A percentile compares a stretch with the other conserved stretches of the same genome.
phyloP scores from a whole-genome alignment of 192 early-diverging fungal genomes.

The Helicostylum pulchrum region DNA sequence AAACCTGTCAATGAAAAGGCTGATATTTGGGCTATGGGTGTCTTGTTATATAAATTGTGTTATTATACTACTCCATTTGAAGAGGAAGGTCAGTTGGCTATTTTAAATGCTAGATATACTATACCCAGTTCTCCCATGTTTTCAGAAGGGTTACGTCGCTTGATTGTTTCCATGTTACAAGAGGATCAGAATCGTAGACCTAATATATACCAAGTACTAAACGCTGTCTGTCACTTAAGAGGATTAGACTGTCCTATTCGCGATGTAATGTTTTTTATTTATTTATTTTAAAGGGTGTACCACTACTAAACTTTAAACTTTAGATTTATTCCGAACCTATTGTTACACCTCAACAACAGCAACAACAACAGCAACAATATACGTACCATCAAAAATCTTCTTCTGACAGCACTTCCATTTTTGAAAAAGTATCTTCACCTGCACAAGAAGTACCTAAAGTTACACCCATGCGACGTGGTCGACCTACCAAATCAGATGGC shows the following conservation, averaged over 20 bases:
- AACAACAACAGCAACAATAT: slow-evolving; percentile 25
- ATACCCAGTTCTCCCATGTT: slow-evolving; percentile 76
- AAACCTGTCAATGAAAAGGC: slow-evolving; percentile 83
- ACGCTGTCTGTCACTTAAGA: slow-evolving; percentile 59
- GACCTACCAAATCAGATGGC: slow-evolving; percentile 57
- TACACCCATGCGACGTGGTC: slow-evolving; percentile 87
- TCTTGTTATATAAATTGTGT: slow-evolving; percentile 93
- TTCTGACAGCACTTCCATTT: slow-evolving; percentile 33
- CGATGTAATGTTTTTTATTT: slow-evolving; percentile 48
- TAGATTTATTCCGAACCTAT: slow-evolving; percentile 11
- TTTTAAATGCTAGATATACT: slow-evolving; percentile 81
- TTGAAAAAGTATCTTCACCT: slow-evolving; percentile 34
- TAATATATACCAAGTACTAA: slow-evolving; percentile 79
- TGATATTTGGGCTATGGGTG: slow-evolving; percentile 74
- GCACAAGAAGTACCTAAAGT: slow-evolving; percentile 48
- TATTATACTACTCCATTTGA: slow-evolving; percentile 96
- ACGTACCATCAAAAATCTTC: slow-evolving; percentile 15
- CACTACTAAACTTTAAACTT: background rate
- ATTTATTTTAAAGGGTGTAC: background rate
- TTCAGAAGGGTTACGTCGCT: slow-evolving; percentile 47
- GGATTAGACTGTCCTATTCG: slow-evolving; percentile 59
- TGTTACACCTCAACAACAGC: slow-evolving; percentile 19
- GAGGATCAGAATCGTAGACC: slow-evolving; percentile 73
- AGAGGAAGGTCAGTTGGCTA: slow-evolving; percentile 80
- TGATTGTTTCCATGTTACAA: slow-evolving; percentile 71